phyloP scores from a whole-genome alignment of 495 filamentous ascomycete species.

The Aspergillus coremiiformis region DNA sequence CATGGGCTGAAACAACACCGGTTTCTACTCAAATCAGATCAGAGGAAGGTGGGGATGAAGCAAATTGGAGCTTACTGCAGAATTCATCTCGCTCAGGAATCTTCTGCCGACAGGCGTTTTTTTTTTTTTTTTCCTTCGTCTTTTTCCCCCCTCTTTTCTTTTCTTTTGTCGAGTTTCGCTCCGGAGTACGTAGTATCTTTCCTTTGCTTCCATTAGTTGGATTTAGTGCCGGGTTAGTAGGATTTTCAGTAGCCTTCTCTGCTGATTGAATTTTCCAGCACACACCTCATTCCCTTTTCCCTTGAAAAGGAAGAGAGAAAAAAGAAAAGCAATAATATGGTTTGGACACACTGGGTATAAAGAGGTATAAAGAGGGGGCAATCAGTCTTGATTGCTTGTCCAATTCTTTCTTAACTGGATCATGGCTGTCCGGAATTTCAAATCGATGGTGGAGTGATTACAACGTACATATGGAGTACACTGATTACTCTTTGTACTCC shows the following conservation, averaged over 20 bases:
- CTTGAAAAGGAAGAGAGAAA: too few species aligned
- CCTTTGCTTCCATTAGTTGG: not conserved
- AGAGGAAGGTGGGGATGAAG: conserved; percentile 16
- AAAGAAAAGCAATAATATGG: too few species aligned
- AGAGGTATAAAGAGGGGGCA: too few species aligned
- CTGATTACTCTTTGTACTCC: not conserved
- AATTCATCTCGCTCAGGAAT: conserved; percentile 25
- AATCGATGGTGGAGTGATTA: not conserved
- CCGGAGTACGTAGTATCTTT: not conserved
- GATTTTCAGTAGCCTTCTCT: too few species aligned
- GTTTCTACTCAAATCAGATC: conserved; percentile 23
- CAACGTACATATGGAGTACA: not conserved
- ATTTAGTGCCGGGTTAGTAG: too few species aligned
- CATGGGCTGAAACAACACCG: conserved; percentile 19
- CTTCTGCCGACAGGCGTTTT: conserved; percentile 30
- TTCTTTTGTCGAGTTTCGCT: not conserved
- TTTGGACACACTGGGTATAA: too few species aligned
- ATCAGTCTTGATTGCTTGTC: too few species aligned
- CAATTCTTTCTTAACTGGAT: too few species aligned
- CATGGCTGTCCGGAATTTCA: not conserved
- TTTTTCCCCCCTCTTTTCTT: not conserved
- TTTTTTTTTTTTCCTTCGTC: not conserved
- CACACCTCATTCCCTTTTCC: too few species aligned
- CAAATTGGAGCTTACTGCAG: conserved; percentile 14
- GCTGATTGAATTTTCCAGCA: too few species aligned